Conservation (phyloP, 129 eudicot species). For the Flaveria ramosissima region DNA sequence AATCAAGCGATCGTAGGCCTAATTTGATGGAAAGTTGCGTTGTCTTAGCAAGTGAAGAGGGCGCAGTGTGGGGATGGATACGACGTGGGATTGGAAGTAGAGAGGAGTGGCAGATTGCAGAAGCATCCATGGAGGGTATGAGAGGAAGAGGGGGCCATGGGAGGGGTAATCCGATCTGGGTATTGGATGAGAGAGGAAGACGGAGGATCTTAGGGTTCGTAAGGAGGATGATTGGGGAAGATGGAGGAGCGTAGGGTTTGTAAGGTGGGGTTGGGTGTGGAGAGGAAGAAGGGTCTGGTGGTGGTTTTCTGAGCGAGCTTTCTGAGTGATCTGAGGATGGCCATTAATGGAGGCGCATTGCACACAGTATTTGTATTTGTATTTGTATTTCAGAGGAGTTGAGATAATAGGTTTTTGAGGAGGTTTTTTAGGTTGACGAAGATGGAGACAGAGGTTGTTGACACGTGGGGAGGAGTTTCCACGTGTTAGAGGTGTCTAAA, state of each 20-base stretch:
- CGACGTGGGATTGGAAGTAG: slow-evolving; percentile 54
- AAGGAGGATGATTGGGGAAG: slow-evolving; percentile 14
- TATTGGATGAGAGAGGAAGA: slow-evolving; percentile 34
- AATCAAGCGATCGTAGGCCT: slow-evolving; percentile 29
- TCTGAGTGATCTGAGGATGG: slow-evolving; percentile 62
- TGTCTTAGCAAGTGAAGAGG: slow-evolving; percentile 42
- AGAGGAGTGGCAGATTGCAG: slow-evolving; percentile 74
- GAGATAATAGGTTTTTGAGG: slow-evolving; percentile 21
- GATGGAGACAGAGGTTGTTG: slow-evolving; percentile 3
- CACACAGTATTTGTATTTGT: background rate
- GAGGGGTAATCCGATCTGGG: slow-evolving; percentile 26
- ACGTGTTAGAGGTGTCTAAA: slow-evolving; percentile 15
- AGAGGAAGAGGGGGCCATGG: slow-evolving; percentile 69
- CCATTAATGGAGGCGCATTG: slow-evolving; percentile 54
- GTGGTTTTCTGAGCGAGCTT: slow-evolving; percentile 44
- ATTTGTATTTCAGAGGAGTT: background rate
- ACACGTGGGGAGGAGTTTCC: slow-evolving; percentile 19
- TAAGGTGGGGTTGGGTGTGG: slow-evolving; percentile 33
- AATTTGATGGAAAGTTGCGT: slow-evolving; percentile 36
- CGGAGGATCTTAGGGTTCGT: slow-evolving; percentile 27
- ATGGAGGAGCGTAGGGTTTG: slow-evolving; percentile 14
- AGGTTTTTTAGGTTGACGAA: slow-evolving; percentile 26
- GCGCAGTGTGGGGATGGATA: slow-evolving; percentile 41
- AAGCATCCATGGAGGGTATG: slow-evolving; percentile 70
- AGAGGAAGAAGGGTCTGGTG: slow-evolving; percentile 36